Conservation (phyloP, 495 filamentous ascomycete genomes). For the Thermochaetoides thermophila region DNA sequence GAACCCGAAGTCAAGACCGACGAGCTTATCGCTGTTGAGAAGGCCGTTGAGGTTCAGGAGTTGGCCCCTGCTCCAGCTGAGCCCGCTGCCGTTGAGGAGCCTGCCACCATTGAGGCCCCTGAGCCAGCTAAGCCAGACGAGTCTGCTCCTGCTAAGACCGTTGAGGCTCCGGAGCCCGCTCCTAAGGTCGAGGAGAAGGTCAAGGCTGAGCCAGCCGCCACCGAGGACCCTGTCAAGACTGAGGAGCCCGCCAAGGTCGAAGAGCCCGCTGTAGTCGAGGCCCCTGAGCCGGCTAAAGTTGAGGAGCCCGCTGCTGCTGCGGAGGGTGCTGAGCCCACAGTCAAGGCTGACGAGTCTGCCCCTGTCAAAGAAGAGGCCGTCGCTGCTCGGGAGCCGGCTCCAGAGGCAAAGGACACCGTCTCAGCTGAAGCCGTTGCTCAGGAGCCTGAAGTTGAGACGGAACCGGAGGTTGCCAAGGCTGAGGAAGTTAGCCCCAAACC, state of each 20-base stretch:
- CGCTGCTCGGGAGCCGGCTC: background rate
- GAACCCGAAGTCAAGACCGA: background rate
- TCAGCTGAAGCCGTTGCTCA: background rate
- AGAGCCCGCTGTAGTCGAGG: too few species aligned
- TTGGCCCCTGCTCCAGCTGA: constrained; percentile 3
- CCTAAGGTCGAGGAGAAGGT: background rate
- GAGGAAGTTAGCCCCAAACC: too few species aligned
- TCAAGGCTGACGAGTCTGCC: too few species aligned
- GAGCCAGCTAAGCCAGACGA: constrained; percentile 1
- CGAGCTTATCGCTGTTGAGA: constrained; percentile 5
- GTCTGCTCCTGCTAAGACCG: background rate
- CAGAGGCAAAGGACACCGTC: background rate
- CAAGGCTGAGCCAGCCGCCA: background rate
- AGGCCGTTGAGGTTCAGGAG: constrained; percentile 2
- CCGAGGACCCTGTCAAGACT: background rate
- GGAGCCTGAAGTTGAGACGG: background rate
- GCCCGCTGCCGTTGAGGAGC: constrained; percentile 3
- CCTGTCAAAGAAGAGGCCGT: too few species aligned
- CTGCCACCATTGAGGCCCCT: constrained; percentile 4
- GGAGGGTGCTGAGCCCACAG: constrained; percentile 4
- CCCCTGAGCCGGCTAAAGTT: too few species aligned
- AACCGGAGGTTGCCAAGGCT: background rate
- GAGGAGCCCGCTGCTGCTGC: background rate
- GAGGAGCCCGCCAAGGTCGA: constrained; percentile 1
- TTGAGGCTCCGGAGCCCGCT: background rate